Evolutionary conservation across 441 rosid species (phyloP), one percentile per base, ranked within the genome.

Genomic region (Capsella rubella): DNA sequence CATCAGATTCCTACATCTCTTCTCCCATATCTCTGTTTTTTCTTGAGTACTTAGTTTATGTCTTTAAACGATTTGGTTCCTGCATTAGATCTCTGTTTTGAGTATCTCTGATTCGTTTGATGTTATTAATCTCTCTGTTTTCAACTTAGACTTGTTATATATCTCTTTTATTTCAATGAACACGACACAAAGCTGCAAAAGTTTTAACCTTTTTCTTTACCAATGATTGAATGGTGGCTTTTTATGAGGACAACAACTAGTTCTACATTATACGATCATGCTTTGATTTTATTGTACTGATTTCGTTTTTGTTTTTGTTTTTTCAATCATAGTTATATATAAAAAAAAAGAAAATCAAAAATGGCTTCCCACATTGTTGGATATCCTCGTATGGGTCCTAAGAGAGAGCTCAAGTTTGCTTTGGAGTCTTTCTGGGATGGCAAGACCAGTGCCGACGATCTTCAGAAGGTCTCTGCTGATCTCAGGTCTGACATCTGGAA

Each of bases 371-470:
- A 95, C 83, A 82, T 95, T 82, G 98, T 89, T 88, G 98, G 99
- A 85, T 95, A 95, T 39, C 99, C 99, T 40, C 96, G 98, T 55
- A 95, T 95, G 99, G 99, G 99, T 55, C 99, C 99, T 64, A 95
- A 92, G 86, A 95, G 97, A 72, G 97, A 92, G 92, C 97, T 95
- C 73, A 95, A 92, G 82, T 95, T 92, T 56, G 98, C 99, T 1
- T 78, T 92, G 91, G 99, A 95, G 42, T 92, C 98, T 13, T 95
- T 95, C 86, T 95, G 99, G 99, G 99, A 95, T 82, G 84, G 84
- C 35, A 95, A 95, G 92, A 95, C 87, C 89, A 90, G 78, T 37
- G 99, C 97, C 0, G 91, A 84, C 18, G 97, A 95, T 72, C 80
- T 95, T 86, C 82, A 87, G 68, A 92, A 90, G 85, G 98, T 92